Percentiles rank a stretch among this genome's conserved stretches.
Conservation (phyloP, 176 grass and related monocot genomes). For the Musa itinerans region DNA sequence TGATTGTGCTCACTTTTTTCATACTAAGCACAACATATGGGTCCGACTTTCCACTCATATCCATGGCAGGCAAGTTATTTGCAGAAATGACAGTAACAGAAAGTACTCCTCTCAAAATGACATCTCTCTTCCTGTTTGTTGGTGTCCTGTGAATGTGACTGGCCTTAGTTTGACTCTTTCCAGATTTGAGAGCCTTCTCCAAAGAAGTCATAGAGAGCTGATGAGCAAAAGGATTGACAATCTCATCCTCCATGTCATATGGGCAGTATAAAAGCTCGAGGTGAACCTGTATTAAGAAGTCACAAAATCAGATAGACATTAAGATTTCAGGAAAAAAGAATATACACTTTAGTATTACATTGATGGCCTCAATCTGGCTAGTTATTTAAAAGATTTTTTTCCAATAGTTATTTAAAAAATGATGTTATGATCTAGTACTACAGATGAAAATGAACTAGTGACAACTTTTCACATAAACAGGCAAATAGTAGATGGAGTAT, state of each 20-base stretch:
- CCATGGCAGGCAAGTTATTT: conserved; percentile 89
- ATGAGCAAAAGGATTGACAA: conserved; percentile 65
- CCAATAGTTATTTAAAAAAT: too few relatives aligned
- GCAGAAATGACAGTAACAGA: conserved; percentile 84
- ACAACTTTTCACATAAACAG: too few relatives aligned
- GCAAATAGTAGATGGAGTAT: too few relatives aligned
- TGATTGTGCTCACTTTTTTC: conserved; percentile 66
- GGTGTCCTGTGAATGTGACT: conserved; percentile 32
- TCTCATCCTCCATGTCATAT: conserved; percentile 42
- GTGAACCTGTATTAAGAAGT: neutral
- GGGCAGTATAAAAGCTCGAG: conserved; percentile 9
- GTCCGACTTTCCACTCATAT: conserved; percentile 89
- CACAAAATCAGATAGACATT: neutral
- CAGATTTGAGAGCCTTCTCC: conserved; percentile 85
- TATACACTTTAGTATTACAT: too few relatives aligned
- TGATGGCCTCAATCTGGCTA: too few relatives aligned
- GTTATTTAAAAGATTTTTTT: too few relatives aligned
- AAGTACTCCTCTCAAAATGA: conserved; percentile 87
- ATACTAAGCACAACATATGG: conserved; percentile 74
- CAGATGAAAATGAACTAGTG: too few relatives aligned
- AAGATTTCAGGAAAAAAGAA: too few relatives aligned
- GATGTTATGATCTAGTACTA: too few relatives aligned
- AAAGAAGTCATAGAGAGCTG: conserved; percentile 71
- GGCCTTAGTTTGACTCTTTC: conserved; percentile 50
- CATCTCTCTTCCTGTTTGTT: conserved; percentile 69